Evolutionary conservation across 1,139 yeast species (phyloP), one percentile per base, ranked within the genome.

Genomic region (Protomyces inouyei): DNA sequence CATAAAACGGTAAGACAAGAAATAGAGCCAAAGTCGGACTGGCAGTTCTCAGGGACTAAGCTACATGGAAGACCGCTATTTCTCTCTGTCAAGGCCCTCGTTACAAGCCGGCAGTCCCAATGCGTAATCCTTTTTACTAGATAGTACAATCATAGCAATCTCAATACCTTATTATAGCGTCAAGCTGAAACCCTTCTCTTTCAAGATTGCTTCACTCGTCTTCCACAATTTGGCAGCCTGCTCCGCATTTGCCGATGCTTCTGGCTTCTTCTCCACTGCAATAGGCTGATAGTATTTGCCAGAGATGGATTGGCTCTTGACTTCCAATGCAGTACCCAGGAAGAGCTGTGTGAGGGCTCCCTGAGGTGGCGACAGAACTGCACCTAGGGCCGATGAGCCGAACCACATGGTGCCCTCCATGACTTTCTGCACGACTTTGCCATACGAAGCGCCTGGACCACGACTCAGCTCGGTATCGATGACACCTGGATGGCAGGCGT

Each of bases 401-500:
- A 37, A 52, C 38, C 28, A 52, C 25, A 16, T n/a, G 40, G 37
- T n/a, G 10, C 23, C 56, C 25, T 52, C 40, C 18, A 25, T 14
- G 14, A 23, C 25, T 2, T 40, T 53, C 12, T 45, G 23, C 23
- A 40, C 52, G 6, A 18, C 10, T 2, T 45, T 43, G 32, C 38
- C 38, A 18, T 55, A 53, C 43, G 40, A 28, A 16, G 23, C 35
- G 3, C 53, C 43, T 12, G 46, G 36, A n/a, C 54, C 48, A 36
- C 45, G 54, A 21, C 38, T 28, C 18, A 69, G 64, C 6, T 61
- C 64, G 1, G 71, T 69, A 18, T 51, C 52, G 32, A 68, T 63
- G 12, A 67, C 57, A 51, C 71, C 71, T 0, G 71, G 71, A 46
- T 69, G 70, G 43, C 66, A 52, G 16, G 68, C 65, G 37, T 68